Conservation (phyloP, 2,329 filamentous ascomycete genomes). For the Fusarium illudens region DNA sequence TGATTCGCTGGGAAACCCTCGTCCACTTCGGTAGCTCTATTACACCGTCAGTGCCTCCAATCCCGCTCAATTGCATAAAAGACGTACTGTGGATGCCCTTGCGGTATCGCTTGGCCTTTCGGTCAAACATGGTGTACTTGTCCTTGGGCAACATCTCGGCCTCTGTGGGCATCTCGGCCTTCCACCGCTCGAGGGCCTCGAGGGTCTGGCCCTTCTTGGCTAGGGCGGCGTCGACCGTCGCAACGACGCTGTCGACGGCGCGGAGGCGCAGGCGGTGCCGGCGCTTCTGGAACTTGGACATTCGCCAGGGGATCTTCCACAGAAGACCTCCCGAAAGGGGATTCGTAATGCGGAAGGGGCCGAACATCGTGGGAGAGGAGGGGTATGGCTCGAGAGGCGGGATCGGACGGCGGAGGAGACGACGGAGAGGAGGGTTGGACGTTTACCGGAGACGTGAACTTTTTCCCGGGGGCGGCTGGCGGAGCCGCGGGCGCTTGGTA, state of each 20-base stretch:
- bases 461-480: slow-evolving; percentile 33
- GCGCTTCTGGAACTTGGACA: slow-evolving; percentile 90
- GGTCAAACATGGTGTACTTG: slow-evolving; percentile 98
- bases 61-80: not conserved
- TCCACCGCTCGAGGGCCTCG: slow-evolving; percentile 88
- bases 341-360: slow-evolving; percentile 81
- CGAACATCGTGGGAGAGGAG: slow-evolving; percentile 71
- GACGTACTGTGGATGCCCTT: slow-evolving; percentile 96
- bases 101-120: slow-evolving; percentile 93
- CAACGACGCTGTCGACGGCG: slow-evolving; percentile 86
- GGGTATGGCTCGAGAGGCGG: slow-evolving; percentile 19
- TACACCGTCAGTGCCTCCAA: slow-evolving; percentile 28
- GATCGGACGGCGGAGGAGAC: slow-evolving; percentile 1
- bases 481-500: slow-evolving; percentile 21
- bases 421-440: slow-evolving; percentile 18
- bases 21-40: slow-evolving; percentile 91
- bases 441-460: slow-evolving; percentile 34
- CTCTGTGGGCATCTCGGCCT: slow-evolving; percentile 94
- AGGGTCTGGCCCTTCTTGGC: slow-evolving; percentile 74
- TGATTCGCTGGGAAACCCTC: slow-evolving; percentile 89
- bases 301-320: slow-evolving; percentile 97
- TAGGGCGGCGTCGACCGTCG: slow-evolving; percentile 81
- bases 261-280: slow-evolving; percentile 85
- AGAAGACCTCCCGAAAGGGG: slow-evolving; percentile 81
- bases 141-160: slow-evolving; percentile 94